phyloP scores from a whole-genome alignment of 2,329 filamentous ascomycete species.

The Falciphora oryzae region DNA sequence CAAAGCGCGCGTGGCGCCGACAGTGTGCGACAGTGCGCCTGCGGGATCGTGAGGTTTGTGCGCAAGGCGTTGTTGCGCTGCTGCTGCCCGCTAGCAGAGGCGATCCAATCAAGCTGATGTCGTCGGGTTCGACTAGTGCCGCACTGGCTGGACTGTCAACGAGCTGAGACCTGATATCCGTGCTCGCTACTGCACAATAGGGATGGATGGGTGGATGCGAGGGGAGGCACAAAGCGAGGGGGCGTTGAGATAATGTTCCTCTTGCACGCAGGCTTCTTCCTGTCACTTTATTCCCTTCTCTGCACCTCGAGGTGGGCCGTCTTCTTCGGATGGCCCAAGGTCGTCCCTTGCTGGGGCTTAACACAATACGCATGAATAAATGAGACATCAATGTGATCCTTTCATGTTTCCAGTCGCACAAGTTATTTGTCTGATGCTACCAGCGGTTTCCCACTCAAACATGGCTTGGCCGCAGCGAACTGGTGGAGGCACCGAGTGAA shows the following conservation, averaged over 20 bases:
- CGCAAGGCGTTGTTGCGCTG: too few relatives aligned
- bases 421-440: neutral
- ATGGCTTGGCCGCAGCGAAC: neutral
- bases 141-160: neutral
- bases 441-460: neutral
- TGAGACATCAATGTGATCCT: neutral
- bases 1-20: constrained; percentile 1
- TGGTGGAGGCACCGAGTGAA: neutral
- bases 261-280: too few relatives aligned
- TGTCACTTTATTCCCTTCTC: neutral
- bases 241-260: too few relatives aligned
- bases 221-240: too few relatives aligned
- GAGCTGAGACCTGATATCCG: neutral
- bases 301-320: neutral
- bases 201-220: neutral
- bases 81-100: neutral
- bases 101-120: neutral
- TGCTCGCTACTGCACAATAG: neutral
- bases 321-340: too few relatives aligned
- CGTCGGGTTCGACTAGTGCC: neutral
- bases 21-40: neutral
- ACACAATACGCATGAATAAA: neutral
- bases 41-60: neutral
- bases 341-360: too few relatives aligned
- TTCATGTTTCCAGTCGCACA: neutral